Percentiles rank a stretch among this genome's conserved stretches.
Conservation (phyloP, 2,329 filamentous ascomycete genomes). For the Xylariales sp. region DNA sequence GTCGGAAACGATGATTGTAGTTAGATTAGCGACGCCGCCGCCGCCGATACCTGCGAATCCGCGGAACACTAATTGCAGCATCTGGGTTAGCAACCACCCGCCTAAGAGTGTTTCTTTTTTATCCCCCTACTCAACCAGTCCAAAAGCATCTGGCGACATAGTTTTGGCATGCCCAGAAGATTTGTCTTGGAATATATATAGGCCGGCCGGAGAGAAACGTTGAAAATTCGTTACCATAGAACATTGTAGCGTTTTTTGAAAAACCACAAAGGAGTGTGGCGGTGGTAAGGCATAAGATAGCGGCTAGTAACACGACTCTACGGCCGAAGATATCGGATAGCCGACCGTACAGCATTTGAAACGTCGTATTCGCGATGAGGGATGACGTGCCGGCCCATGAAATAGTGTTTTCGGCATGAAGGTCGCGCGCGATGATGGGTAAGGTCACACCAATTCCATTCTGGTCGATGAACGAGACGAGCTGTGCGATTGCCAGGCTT, state of each 20-base stretch:
- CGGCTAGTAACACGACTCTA: constrained; percentile 51
- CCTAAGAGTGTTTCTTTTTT: neutral
- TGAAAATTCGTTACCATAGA: constrained; percentile 40
- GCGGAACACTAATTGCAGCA: constrained; percentile 39
- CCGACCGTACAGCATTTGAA: constrained; percentile 60
- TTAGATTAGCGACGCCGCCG: constrained; percentile 48
- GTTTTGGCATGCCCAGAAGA: no score
- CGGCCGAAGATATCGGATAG: constrained; percentile 61
- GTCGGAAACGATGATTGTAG: constrained; percentile 53
- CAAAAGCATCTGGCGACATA: no score
- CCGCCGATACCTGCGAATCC: constrained; percentile 47
- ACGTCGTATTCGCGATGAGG: constrained; percentile 50
- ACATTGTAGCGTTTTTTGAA: constrained; percentile 42
- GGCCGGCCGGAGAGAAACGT: no score
- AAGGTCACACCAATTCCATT: constrained; percentile 42
- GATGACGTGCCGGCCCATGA: constrained; percentile 41
- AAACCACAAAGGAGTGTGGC: constrained; percentile 54
- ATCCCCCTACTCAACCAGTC: no score
- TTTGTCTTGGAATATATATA: no score
- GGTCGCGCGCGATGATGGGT: constrained; percentile 39
- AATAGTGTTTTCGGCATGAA: constrained; percentile 38
- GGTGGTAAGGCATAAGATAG: constrained; percentile 56
- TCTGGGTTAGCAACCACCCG: neutral
- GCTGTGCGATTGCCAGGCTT: constrained; percentile 22
- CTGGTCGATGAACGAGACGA: constrained; percentile 35